Percentiles rank a stretch among this genome's conserved stretches.
These are phyloP conservation scores for Blastobotrys buckinghamii DNA, from an alignment of 1,139 yeast species.

Conservation along the genomic window DNA sequence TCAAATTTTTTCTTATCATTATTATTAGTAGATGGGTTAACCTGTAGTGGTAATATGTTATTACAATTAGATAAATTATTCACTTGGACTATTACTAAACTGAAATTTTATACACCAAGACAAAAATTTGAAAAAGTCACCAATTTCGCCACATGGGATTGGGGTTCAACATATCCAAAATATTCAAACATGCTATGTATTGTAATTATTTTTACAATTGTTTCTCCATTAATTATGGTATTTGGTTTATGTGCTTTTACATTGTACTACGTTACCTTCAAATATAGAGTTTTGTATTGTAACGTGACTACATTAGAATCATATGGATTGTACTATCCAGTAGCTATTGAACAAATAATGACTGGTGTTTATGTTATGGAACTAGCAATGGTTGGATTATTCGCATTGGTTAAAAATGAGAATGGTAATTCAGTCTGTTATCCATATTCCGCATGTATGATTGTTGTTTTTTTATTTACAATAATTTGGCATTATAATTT, in stretches of 20 bases:
- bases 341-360: conserved; percentile 67
- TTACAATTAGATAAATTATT: conserved; percentile 14
- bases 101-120: conserved; percentile 42
- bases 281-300: conserved; percentile 49
- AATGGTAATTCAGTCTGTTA: conserved; percentile 12
- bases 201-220: conserved; percentile 66
- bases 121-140: conserved; percentile 12
- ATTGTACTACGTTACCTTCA: conserved; percentile 57
- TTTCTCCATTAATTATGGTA: conserved; percentile 70
- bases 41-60: conserved; percentile 49
- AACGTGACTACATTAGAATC: conserved; percentile 55
- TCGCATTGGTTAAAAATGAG: conserved; percentile 46
- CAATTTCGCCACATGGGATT: conserved; percentile 43
- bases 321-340: conserved; percentile 63
- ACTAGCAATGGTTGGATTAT: conserved; percentile 67
- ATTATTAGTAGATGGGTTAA: conserved; percentile 63
- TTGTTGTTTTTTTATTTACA: not conserved
- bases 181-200: conserved; percentile 73
- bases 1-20: conserved; percentile 78
- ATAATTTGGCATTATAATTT: not conserved
- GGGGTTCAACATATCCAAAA: conserved; percentile 78
- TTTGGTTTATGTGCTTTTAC: conserved; percentile 55
- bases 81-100: conserved; percentile 26
- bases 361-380: conserved; percentile 79
- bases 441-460: conserved; percentile 12